Conservation (phyloP, 83 land plant genomes). For the Picea abies region DNA sequence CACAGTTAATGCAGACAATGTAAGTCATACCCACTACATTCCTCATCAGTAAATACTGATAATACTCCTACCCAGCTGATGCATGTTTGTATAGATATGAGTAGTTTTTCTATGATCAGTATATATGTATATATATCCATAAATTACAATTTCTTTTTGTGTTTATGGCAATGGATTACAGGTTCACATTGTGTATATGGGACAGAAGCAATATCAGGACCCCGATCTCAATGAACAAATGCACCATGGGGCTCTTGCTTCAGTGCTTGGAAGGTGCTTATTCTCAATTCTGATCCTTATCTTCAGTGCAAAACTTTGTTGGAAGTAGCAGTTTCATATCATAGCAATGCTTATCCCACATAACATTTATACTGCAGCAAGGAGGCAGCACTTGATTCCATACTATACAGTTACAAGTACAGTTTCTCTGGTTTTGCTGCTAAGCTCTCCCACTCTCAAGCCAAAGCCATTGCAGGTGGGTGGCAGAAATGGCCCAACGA, state of each 20-base stretch:
- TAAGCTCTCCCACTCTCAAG: conserved; percentile 36
- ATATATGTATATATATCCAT: too few relatives aligned
- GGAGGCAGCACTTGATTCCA: conserved; percentile 27
- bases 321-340: background rate
- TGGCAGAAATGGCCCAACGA: background rate
- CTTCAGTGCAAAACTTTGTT: background rate
- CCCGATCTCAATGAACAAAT: conserved; percentile 17
- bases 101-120: too few relatives aligned
- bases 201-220: conserved; percentile 26
- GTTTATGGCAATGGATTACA: conserved; percentile 12
- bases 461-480: conserved; percentile 40
- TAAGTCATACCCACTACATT: background rate
- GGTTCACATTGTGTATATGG: conserved; percentile 55
- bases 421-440: conserved; percentile 72
- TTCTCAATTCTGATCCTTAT: background rate
- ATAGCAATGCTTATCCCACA: background rate
- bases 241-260: conserved; percentile 34
- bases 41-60: background rate
- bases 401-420: conserved; percentile 57
- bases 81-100: too few relatives aligned
- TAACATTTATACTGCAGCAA: conserved; percentile 24
- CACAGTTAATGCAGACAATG: conserved; percentile 14
- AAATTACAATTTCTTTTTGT: too few relatives aligned
- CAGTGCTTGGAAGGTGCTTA: conserved; percentile 41
- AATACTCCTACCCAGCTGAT: too few relatives aligned